phyloP scores from a whole-genome alignment of 2,329 filamentous ascomycete genomes.

The Dichotomopilus funicola region DNA sequence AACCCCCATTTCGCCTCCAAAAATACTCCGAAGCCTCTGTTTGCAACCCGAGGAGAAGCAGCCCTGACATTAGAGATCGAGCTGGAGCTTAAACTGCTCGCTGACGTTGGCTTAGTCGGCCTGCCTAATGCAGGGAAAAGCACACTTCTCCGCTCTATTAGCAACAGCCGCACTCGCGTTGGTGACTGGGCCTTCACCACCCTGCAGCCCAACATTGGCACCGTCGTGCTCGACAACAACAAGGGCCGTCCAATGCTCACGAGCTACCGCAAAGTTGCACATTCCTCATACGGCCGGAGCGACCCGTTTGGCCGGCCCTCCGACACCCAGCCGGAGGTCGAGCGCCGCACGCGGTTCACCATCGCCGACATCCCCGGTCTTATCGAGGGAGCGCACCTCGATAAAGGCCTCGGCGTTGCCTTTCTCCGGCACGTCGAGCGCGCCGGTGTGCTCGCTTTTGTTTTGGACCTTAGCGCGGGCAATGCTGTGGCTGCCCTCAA shows the following conservation, averaged over 20 bases:
- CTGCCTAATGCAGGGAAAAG: slow-evolving; percentile 95
- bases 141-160: slow-evolving; percentile 80
- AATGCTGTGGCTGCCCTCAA: slow-evolving; percentile 74
- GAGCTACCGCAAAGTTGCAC: slow-evolving; percentile 35
- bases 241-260: slow-evolving; percentile 60
- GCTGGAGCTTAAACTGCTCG: slow-evolving; percentile 88
- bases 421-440: slow-evolving; percentile 94
- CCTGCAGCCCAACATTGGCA: slow-evolving; percentile 89
- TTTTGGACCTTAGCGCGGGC: slow-evolving; percentile 75
- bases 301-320: slow-evolving; percentile 27
- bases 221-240: slow-evolving; percentile 84
- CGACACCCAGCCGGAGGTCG: slow-evolving; percentile 41
- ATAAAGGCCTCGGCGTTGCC: slow-evolving; percentile 82
- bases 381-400: slow-evolving; percentile 85
- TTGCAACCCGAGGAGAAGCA: slow-evolving; percentile 78
- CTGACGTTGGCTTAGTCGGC: slow-evolving; percentile 89
- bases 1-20: slow-evolving; percentile 89
- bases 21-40: slow-evolving; percentile 69
- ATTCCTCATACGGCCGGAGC: slow-evolving; percentile 32
- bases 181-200: slow-evolving; percentile 98
- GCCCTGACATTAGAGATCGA: slow-evolving; percentile 74
- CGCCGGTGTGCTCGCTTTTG: slow-evolving; percentile 86
- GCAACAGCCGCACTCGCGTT: slow-evolving; percentile 79
- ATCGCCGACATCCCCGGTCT: slow-evolving; percentile 94
- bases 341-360: slow-evolving; percentile 71